phyloP scores from a whole-genome alignment of 352 stramenopile species.

The Phytophthora melonis region DNA sequence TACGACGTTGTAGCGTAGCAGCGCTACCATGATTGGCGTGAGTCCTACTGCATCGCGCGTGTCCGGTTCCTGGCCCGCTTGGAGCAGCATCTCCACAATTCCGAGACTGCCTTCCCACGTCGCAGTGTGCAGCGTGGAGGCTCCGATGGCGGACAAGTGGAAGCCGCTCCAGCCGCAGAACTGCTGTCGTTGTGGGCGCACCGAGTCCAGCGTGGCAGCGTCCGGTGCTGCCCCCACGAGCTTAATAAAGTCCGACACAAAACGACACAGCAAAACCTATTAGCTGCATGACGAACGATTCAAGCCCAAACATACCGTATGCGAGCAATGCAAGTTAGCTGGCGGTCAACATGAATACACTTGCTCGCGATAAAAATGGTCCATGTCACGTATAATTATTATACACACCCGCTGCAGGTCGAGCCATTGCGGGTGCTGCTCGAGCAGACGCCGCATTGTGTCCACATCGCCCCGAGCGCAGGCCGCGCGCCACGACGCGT shows the following conservation, averaged over 20 bases:
- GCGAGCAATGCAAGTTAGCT: background rate
- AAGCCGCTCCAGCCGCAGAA: conserved; percentile 40
- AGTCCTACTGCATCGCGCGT: conserved; percentile 25
- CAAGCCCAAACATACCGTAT: background rate
- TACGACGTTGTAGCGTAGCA: conserved; percentile 36
- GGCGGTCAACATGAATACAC: no score
- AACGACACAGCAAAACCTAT: conserved; percentile 17
- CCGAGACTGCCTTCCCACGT: conserved; percentile 27
- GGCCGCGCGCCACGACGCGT: conserved; percentile 25
- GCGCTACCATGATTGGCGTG: conserved; percentile 35
- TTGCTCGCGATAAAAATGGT: no score
- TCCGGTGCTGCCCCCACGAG: background rate
- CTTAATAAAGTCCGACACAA: conserved; percentile 6
- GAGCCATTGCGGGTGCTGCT: conserved; percentile 32
- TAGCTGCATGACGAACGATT: background rate
- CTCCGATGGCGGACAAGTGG: conserved; percentile 31
- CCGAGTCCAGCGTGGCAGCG: background rate
- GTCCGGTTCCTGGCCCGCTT: conserved; percentile 32
- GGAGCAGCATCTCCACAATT: conserved; percentile 25
- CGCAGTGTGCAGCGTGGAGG: conserved; percentile 30
- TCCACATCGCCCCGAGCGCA: conserved; percentile 14
- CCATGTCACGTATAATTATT: no score
- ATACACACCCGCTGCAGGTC: conserved; percentile 20
- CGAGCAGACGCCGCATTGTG: conserved; percentile 24
- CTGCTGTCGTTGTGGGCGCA: background rate